Evolutionary conservation across 352 stramenopile genomes (phyloP), one percentile per base, ranked within the genome.

Genomic region (Peronospora farinosa): DNA sequence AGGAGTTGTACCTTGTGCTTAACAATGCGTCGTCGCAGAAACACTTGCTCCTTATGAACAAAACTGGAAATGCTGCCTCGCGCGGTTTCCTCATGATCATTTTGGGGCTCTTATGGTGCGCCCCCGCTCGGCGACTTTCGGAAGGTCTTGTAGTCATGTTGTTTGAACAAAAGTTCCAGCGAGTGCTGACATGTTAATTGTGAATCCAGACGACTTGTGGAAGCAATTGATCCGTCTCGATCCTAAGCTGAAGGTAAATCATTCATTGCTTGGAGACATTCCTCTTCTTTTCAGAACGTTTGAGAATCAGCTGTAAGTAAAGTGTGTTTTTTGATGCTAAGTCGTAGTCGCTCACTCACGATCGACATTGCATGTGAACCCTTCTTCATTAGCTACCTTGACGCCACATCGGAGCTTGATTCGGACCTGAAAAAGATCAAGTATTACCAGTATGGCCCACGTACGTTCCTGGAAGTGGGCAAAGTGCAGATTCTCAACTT

Each of bases 401-500:
- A 68, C 12, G 46, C 65, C n/a, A 79, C 61, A n/a, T 76, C 69
- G 11, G 79, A 93, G 54, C 49, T 93, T 39, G 77, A 93, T 59
- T 45, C 47, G 8, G 82, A 93, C 35, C 40, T 78, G 28, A 91
- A 93, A 52, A 88, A 88, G 46, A 63, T 88, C 49, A 83, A 80
- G 51, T 80, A 84, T 42, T 89, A 78, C 39, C 57, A 63, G 33
- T 93, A 87, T 50, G 82, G 79, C 5, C 49, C 78, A 10, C 73
- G 82, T 4, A 73, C 82, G 31, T 54, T 78, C 19, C 57, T 86
- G 31, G 82, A 93, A 73, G 74, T 93, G n/a, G 69, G 79, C 63
- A 91, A 93, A 47, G 62, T 84, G 28, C 78, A 89, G 59, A 91
- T 93, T 52, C 68, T 93, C 33, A 88, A 88, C 52, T 93, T 93